Base-by-base conservation (phyloP, 805 yeast species). In the Ogataea siamensis region DNA sequence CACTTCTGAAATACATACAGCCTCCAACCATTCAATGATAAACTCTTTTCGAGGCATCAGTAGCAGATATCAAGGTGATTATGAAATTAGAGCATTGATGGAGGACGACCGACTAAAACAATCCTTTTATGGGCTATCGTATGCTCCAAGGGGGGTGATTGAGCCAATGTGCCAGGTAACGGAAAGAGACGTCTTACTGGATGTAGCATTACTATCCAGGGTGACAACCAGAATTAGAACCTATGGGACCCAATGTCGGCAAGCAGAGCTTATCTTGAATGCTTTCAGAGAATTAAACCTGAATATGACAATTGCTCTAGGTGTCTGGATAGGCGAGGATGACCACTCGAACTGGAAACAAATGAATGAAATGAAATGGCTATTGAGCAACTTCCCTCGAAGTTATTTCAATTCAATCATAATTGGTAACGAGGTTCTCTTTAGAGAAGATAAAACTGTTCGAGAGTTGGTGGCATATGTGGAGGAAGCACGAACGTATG, bases 351-450 rank as follows among this genome's bases (percentile, higher is more conserved):
- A 81, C 43, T 41, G 58, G 32, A 49, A 57, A 7, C 81, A 81
- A 50, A 51, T 82, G 33, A 42, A 50, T 6, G 64, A 60, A 4
- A 67, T 79, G 71, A 67, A 70, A 42, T 28, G 47, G 2, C 43
- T 75, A 0, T 47, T 81, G 20, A 43, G 40, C 4, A 57, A 53
- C 15, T 73, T 70, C 44, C 82, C 83, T 3, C 56, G 67, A 30
- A 33, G 55, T 7, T 57, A 63, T 29, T 70, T 81, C 45, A 76
- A 78, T 29, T 58, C 76, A 2, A 64, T 82, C 3, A 66, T 67
- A 43, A 67, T 82, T 21, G 87, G 87, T 0, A 77, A 79, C 49
- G 87, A 82, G 45, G 84, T 75, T 0, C 54, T 79, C 13, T 76
- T 70, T 45, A 63, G 85, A 36, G 65, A 66, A 19, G 86, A 79